Evolutionary conservation across 2,329 filamentous ascomycete species (phyloP).

Genomic region (Ceratocystis smalleyi): DNA sequence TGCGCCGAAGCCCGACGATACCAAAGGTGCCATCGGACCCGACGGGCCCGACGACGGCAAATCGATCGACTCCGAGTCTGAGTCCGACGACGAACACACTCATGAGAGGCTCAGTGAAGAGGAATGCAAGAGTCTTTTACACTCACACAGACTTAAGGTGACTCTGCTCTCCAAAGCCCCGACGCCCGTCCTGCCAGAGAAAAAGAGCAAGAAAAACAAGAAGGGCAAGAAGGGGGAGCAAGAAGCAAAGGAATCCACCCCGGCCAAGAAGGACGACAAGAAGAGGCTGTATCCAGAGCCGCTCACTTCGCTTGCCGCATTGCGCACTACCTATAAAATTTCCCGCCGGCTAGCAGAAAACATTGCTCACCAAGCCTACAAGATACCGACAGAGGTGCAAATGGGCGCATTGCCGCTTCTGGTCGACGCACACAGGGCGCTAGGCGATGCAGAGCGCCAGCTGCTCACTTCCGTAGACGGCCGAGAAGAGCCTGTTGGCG

Average conservation of each 20-base stretch:
- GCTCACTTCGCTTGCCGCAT: constrained; percentile 57
- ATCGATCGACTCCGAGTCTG: constrained; percentile 18
- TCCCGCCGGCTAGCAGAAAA: constrained; percentile 62
- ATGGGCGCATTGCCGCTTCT: constrained; percentile 71
- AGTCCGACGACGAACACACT: constrained; percentile 21
- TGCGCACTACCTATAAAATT: constrained; percentile 57
- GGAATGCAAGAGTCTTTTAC: constrained; percentile 57
- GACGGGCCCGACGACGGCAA: constrained; percentile 19
- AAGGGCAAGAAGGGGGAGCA: constrained; percentile 31
- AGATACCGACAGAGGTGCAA: constrained; percentile 83
- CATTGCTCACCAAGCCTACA: constrained; percentile 68
- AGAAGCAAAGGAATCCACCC: constrained; percentile 17
- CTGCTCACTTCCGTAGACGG: constrained; percentile 18
- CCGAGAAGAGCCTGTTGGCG: constrained; percentile 18
- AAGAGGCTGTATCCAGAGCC: constrained; percentile 63
- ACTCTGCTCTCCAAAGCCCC: constrained; percentile 45
- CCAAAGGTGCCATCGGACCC: constrained; percentile 10
- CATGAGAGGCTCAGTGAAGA: constrained; percentile 39
- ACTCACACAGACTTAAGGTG: constrained; percentile 71
- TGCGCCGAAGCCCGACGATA: constrained; percentile 30
- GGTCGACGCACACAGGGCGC: constrained; percentile 40
- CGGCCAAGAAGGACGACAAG: constrained; percentile 36
- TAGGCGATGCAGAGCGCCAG: constrained; percentile 22
- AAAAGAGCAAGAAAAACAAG: constrained; percentile 29
- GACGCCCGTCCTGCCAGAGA: constrained; percentile 26